Evolutionary conservation across 495 filamentous ascomycete species (phyloP), one percentile per base, ranked within the genome.

Genomic region (Podospora tetraspora): DNA sequence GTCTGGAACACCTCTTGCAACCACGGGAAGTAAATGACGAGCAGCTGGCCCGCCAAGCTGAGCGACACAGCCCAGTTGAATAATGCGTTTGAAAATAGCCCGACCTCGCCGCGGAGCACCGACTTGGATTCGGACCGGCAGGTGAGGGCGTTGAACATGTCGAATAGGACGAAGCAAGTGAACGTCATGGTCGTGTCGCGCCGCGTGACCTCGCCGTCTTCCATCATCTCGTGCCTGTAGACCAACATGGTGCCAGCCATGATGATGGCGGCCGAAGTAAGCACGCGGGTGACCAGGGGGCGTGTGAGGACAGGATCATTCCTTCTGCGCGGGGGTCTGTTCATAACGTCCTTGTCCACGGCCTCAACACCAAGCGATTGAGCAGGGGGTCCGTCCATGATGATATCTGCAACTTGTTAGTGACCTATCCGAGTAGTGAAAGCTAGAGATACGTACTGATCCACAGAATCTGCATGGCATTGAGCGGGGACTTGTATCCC

Each of bases 121-220:
- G 90, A 93, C 74, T 99, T 99, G 70, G 84, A 85, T 77, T 97
- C 94, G 61, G 91, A 95, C 62, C 95, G 92, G 79, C 95, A 98
- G 10, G 92, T 90, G 16, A 99, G 83, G 0, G 95, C 95, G 77
- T 97, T 97, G 83, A 97, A 96, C 95, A 99, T 98, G 81, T 99
- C 95, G 77, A 97, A 99, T 27, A 98, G 84, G 24, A 99, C 95
- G 74, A 99, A 99, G 79, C 92, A 96, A 23, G 95, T 99, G 77
- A 99, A 99, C 1, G 95, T 99, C 92, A 97, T 97, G 67, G 95
- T 99, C 19, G 95, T 99, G 81, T 99, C 95, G 73, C 96, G 92
- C 30, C 90, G 92, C 12, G 88, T 96, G 63, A 97, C 90, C 60
- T 88, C 80, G 61, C 92, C 88, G 71, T 94, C 91, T 25, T 86